Base-by-base conservation (phyloP, 805 yeast genomes). In the Hanseniaspora valbyensis region DNA sequence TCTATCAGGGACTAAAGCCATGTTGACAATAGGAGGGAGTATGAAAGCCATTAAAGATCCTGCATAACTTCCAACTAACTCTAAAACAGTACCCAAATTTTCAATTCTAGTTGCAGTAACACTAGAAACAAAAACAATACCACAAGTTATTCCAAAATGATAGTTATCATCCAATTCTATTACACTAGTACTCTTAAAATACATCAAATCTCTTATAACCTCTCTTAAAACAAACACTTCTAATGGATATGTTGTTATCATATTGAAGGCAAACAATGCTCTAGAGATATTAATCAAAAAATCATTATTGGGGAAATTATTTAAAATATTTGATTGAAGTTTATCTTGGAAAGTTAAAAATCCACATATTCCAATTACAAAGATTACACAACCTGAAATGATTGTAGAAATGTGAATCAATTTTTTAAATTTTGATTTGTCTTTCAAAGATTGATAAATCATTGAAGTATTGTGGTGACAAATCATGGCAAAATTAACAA, bases 381-480 rank as follows among this genome's bases (percentile, higher is more conserved):
- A 75, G 59, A 95, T 84, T 18, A 83, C 85, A 9, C 81, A 62
- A 78, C 87, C 82, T 0, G 95, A 84, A 0, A 89, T 77, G 7
- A 77, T 71, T 49, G 95, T 86, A 10, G 94, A 83, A 55, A 83
- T 74, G 62, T 90, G 97, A 1, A 95, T 88, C 24, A 89, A 74
- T 37, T 67, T 71, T 39, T 84, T 73, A 61, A 89, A 89, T 54
- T 89, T 71, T 3, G 95, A 79, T 5, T 95, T 90, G 19, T 75
- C 76, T 55, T 74, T 75, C 60, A 90, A 73, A 0, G 96, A 86
- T 61, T 85, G 86, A 68, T 81, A 89, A 40, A 89, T 90, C 59
- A 89, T 83, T 26, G 90, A 77, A 0, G 96, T 87, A 62, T 89
- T 89, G 64, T 89, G 97, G 61, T 89, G 97, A 61, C 97, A 89